phyloP scores from a whole-genome alignment of 441 rosid genomes.

The Populus trichocarpa region DNA sequence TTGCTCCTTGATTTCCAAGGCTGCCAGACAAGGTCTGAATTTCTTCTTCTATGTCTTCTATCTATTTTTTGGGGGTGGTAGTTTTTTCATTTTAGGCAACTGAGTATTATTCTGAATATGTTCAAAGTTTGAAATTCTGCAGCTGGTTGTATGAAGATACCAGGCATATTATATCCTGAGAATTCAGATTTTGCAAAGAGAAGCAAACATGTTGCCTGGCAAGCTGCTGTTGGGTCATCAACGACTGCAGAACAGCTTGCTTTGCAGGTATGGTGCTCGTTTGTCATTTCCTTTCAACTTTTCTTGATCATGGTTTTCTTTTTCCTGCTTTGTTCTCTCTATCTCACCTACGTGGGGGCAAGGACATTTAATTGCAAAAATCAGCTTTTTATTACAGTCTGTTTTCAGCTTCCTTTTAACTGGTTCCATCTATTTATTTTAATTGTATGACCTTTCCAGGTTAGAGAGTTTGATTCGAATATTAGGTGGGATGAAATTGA shows the following conservation, averaged over 20 bases:
- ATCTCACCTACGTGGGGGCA: not conserved
- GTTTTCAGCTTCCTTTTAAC: not conserved
- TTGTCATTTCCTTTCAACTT: not conserved
- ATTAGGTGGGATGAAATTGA: constrained; percentile 90
- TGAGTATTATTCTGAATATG: constrained; percentile 41
- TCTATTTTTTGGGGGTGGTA: constrained; percentile 10
- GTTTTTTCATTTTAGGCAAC: constrained; percentile 19
- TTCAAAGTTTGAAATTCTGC: constrained; percentile 49
- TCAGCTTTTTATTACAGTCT: not conserved
- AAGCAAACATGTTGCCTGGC: constrained; percentile 78
- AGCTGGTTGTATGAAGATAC: constrained; percentile 77
- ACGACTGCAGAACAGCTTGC: constrained; percentile 82
- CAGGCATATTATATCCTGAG: constrained; percentile 83
- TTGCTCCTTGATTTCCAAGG: constrained; percentile 59
- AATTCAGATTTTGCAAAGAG: constrained; percentile 83
- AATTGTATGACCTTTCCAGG: constrained; percentile 43
- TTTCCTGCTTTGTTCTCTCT: not conserved
- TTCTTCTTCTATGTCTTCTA: constrained; percentile 22
- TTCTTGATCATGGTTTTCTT: not conserved
- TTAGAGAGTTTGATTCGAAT: constrained; percentile 73
- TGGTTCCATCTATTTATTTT: not conserved
- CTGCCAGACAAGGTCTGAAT: constrained; percentile 85
- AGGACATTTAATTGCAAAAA: not conserved
- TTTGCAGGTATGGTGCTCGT: constrained; percentile 53
- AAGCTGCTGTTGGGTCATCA: constrained; percentile 91